A percentile compares a stretch with the other conserved stretches of the same genome.
phyloP scores from a whole-genome alignment of 306 rosid species.

The Lathyrus oleraceus region DNA sequence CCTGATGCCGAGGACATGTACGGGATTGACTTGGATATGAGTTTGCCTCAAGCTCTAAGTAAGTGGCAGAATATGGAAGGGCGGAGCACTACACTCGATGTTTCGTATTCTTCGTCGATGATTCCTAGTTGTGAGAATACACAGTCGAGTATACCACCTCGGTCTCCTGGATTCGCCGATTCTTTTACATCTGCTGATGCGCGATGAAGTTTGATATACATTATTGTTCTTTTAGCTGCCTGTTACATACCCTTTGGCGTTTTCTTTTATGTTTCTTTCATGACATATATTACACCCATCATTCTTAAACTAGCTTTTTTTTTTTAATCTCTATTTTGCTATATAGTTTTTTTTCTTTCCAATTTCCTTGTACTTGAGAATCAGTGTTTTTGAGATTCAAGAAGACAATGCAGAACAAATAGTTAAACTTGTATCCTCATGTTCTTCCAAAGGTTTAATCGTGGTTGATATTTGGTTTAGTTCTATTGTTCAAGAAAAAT shows the following conservation, averaged over 20 bases:
- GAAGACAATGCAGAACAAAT: conserved; percentile 10
- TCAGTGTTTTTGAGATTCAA: conserved; percentile 8
- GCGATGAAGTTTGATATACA: conserved; percentile 47
- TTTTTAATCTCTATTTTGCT: background rate
- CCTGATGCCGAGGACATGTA: conserved; percentile 41
- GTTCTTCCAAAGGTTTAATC: background rate
- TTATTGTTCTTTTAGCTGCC: background rate
- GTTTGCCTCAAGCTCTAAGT: conserved; percentile 58
- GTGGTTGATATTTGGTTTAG: background rate
- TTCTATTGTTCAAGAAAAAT: background rate
- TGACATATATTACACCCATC: conserved; percentile 7
- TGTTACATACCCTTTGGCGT: no score
- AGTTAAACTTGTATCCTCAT: background rate
- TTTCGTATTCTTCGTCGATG: conserved; percentile 40
- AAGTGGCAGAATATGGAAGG: conserved; percentile 73
- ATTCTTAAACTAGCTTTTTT: conserved; percentile 14
- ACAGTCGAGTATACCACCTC: conserved; percentile 64
- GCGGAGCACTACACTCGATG: conserved; percentile 37
- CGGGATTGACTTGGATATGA: conserved; percentile 63
- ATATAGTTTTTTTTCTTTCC: background rate
- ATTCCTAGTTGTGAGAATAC: conserved; percentile 51
- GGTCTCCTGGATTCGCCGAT: conserved; percentile 62
- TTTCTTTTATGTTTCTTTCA: background rate
- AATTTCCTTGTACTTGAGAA: background rate
- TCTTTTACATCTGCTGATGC: conserved; percentile 66